Conservation (phyloP, 257 asterid genomes). For the Asclepias syriaca region DNA sequence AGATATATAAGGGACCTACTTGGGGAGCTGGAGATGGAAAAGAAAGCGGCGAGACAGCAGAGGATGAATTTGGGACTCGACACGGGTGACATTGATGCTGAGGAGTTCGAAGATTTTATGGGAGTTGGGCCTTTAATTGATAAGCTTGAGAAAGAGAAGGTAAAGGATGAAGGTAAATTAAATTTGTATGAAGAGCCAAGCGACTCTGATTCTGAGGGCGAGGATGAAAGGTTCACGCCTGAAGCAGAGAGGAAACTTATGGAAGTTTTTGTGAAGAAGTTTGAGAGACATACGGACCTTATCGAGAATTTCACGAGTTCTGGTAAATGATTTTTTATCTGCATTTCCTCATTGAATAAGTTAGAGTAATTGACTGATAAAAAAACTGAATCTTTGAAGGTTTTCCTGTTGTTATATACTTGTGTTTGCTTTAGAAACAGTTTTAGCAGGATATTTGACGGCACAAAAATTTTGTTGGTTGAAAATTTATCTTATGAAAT, state of each 20-base stretch:
- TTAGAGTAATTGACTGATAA: not conserved
- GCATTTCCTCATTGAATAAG: not conserved
- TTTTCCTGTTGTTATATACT: not conserved
- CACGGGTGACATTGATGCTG: conserved; percentile 50
- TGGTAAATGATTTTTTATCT: conserved; percentile 33
- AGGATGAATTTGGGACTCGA: conserved; percentile 47
- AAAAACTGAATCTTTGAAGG: not conserved
- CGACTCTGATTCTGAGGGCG: conserved; percentile 73
- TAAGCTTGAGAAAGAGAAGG: conserved; percentile 42
- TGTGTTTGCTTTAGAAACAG: not conserved
- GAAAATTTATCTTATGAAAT: not conserved
- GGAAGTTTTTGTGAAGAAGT: conserved; percentile 54
- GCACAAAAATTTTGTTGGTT: not conserved
- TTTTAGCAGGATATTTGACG: not conserved
- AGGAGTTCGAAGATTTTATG: conserved; percentile 47
- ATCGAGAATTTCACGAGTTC: conserved; percentile 56
- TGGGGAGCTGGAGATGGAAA: conserved; percentile 36
- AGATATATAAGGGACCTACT: conserved; percentile 34
- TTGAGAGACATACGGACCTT: conserved; percentile 47
- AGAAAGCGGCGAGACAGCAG: conserved; percentile 46
- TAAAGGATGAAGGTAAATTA: conserved; percentile 22
- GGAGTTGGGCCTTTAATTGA: conserved; percentile 45
- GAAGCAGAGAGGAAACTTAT: conserved; percentile 33
- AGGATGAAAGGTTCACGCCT: conserved; percentile 41
- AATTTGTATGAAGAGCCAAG: conserved; percentile 49